Percentiles rank a stretch among this genome's conserved stretches.
phyloP scores from a whole-genome alignment of 164 flowering plant genomes.

The Chloranthus sessilifolius region DNA sequence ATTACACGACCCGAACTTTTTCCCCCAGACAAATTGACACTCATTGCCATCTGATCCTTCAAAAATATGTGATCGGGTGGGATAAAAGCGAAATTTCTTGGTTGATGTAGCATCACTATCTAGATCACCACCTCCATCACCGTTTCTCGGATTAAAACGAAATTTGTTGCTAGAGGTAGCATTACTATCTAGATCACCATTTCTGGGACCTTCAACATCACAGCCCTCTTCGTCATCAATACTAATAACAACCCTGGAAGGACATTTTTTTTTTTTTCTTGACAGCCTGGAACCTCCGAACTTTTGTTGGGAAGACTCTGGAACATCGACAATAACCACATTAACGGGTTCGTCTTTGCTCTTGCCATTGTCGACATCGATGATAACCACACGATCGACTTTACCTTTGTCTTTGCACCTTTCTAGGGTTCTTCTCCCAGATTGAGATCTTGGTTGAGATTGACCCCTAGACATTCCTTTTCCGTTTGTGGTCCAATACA shows the following conservation, averaged over 20 bases:
- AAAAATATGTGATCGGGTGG: conserved; percentile 10
- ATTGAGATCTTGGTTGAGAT: conserved; percentile 18
- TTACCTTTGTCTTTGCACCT: conserved; percentile 26
- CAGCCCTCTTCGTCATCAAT: conserved; percentile 53
- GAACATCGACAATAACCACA: conserved; percentile 35
- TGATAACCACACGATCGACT: conserved; percentile 35
- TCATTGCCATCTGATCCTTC: conserved; percentile 27
- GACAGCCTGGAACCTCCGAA: conserved; percentile 12
- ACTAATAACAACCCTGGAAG: conserved; percentile 29
- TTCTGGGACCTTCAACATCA: conserved; percentile 17
- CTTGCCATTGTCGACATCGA: conserved; percentile 33
- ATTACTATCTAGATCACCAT: conserved; percentile 27
- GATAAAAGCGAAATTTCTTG: conserved; percentile 16
- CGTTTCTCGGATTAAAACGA: conserved; percentile 12
- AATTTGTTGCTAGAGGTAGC: conserved; percentile 30
- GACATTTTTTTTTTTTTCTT: conserved; percentile 14
- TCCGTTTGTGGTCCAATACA: conserved; percentile 9
- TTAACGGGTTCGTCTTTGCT: background rate
- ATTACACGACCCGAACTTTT: conserved; percentile 22
- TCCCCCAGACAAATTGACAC: conserved; percentile 23
- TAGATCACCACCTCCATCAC: conserved; percentile 18
- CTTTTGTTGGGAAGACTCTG: conserved; percentile 34
- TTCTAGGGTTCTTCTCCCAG: conserved; percentile 20
- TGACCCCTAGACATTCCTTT: conserved; percentile 20
- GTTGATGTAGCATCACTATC: conserved; percentile 39